Conservation (phyloP, 805 yeast species). For the Cyberlindnera mrakii region DNA sequence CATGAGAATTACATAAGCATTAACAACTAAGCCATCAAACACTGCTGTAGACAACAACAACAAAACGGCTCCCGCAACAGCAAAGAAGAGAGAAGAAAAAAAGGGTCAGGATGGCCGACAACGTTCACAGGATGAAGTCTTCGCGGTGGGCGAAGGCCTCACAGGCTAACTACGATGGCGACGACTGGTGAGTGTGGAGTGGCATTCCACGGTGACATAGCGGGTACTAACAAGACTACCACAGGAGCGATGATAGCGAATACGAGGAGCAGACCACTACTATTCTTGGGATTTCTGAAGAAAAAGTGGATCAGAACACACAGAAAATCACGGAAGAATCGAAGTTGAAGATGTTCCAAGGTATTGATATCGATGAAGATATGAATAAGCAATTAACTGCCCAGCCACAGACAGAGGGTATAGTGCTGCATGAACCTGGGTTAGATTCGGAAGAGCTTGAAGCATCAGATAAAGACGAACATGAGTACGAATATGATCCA, state of each 20-base stretch:
- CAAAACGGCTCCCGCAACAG: too few relatives aligned
- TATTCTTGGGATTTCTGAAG: not conserved
- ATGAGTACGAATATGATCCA: constrained; percentile 6
- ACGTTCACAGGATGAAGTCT: constrained; percentile 33
- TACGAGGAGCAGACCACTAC: constrained; percentile 3
- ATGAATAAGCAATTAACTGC: constrained; percentile 7
- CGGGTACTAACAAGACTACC: not conserved
- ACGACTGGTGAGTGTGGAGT: constrained; percentile 28
- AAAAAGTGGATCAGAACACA: not conserved
- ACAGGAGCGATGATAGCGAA: constrained; percentile 18
- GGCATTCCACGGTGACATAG: not conserved
- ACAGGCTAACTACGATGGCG: constrained; percentile 34
- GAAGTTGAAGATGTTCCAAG: constrained; percentile 8
- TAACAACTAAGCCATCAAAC: too few relatives aligned
- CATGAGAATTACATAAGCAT: too few relatives aligned
- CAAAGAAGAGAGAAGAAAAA: too few relatives aligned
- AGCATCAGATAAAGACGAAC: not conserved
- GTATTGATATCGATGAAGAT: constrained; percentile 21
- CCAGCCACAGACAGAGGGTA: not conserved
- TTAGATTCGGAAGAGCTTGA: not conserved
- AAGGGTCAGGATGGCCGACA: constrained; percentile 4
- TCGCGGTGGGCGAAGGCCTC: constrained; percentile 37
- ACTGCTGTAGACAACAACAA: too few relatives aligned
- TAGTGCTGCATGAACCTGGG: constrained; percentile 1
- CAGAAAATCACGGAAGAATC: not conserved